Evolutionary conservation across 345 rosid species (phyloP).

Genomic region (Citrus trifoliata): DNA sequence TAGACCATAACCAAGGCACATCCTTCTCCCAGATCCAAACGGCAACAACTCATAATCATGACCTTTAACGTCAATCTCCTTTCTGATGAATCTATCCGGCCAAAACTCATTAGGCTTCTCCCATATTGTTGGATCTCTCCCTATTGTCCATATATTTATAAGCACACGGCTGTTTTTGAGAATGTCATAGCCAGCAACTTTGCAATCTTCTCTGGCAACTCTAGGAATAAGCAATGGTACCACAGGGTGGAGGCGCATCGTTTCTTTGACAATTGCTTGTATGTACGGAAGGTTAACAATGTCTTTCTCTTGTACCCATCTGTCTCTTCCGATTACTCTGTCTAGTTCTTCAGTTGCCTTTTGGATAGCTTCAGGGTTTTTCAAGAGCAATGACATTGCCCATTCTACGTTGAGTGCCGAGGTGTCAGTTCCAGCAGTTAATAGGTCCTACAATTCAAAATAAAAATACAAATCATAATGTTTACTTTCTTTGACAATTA

Average conservation of each 20-base stretch:
- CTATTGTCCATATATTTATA: constrained; percentile 49
- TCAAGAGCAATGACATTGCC: too few relatives aligned
- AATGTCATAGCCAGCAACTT: constrained; percentile 41
- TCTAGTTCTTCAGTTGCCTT: too few relatives aligned
- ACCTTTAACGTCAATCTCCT: constrained; percentile 44
- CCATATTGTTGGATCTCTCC: constrained; percentile 57
- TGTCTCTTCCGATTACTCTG: too few relatives aligned
- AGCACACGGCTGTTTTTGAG: constrained; percentile 37
- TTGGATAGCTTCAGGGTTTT: too few relatives aligned
- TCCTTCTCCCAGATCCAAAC: constrained; percentile 65
- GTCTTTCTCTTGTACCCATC: constrained; percentile 4
- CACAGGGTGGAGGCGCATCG: constrained; percentile 64
- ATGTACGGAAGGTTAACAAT: constrained; percentile 24
- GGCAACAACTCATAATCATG: constrained; percentile 55
- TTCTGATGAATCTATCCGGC: constrained; percentile 21
- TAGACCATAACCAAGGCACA: constrained; percentile 4
- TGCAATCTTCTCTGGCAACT: constrained; percentile 33
- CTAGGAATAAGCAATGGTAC: constrained; percentile 59
- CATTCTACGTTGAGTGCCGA: too few relatives aligned
- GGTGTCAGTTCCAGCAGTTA: too few relatives aligned
- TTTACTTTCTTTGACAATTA: too few relatives aligned
- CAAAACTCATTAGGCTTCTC: constrained; percentile 35
- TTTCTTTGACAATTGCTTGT: too few relatives aligned
- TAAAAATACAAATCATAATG: too few relatives aligned
- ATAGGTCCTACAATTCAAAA: too few relatives aligned